A percentile compares a stretch with the other conserved stretches of the same genome.
Evolutionary conservation across 2,329 filamentous ascomycete genomes (phyloP).

Genomic region (Fusarium floridanum): DNA sequence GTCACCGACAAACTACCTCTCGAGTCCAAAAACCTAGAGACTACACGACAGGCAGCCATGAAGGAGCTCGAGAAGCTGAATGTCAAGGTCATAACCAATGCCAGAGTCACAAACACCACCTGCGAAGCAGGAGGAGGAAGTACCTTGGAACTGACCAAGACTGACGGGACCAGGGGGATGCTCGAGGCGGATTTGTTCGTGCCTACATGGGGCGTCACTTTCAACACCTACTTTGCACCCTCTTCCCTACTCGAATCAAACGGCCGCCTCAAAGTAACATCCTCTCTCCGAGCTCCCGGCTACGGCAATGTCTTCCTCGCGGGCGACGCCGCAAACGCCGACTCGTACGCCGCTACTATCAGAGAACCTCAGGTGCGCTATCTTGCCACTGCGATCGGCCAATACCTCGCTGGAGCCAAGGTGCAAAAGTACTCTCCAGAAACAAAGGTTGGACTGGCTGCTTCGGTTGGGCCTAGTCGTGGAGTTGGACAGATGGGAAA

Average conservation of each 20-base stretch:
- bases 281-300: background rate
- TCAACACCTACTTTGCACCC: background rate
- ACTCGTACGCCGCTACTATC: background rate
- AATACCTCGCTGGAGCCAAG: background rate
- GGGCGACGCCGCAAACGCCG: background rate
- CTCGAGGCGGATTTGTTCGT: background rate
- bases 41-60: background rate
- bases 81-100: background rate
- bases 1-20: background rate
- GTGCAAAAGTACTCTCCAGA: background rate
- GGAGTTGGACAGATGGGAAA: constrained; percentile 10
- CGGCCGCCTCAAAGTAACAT: background rate
- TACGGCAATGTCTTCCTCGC: background rate
- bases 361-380: background rate
- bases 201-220: background rate
- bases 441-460: background rate
- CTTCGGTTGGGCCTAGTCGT: background rate
- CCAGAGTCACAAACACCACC: background rate
- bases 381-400: background rate
- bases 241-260: background rate
- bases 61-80: background rate
- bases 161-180: background rate
- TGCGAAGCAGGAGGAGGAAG: background rate
- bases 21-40: background rate
- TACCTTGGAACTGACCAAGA: background rate